Conservation (phyloP, 371 early-diverging fungal genomes). For the Rhizomucor miehei region DNA sequence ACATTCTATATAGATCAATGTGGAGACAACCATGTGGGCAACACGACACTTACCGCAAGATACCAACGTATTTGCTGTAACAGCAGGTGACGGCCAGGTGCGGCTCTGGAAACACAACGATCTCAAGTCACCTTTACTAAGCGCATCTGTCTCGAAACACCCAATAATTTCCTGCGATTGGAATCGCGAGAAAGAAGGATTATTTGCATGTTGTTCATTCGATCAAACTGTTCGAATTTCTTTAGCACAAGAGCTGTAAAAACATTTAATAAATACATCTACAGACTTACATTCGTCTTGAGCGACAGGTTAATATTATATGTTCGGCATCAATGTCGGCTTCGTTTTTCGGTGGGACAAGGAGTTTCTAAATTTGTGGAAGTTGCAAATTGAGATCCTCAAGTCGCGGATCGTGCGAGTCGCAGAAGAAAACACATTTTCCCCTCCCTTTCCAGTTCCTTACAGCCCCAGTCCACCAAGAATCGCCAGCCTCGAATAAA, state of each 20-base stretch:
- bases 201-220: constrained; percentile 51
- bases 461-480: no score
- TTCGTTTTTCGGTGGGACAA: no score
- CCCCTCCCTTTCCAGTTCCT: no score
- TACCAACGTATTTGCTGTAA: constrained; percentile 59
- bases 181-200: constrained; percentile 48
- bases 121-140: background rate
- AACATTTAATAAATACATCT: background rate
- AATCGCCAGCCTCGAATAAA: no score
- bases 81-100: constrained; percentile 65
- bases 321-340: no score
- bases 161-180: constrained; percentile 52
- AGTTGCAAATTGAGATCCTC: no score
- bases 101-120: constrained; percentile 36
- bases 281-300: no score
- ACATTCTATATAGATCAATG: background rate
- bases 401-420: no score
- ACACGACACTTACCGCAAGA: constrained; percentile 70
- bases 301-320: no score
- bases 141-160: constrained; percentile 27
- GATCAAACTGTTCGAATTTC: constrained; percentile 51
- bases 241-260: constrained; percentile 27
- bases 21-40: constrained; percentile 68
- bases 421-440: no score
- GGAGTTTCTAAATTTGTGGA: no score